These are phyloP conservation scores for Hypericum androsaemum DNA, from an alignment of 345 rosid genomes.

Conservation along the genomic window DNA sequence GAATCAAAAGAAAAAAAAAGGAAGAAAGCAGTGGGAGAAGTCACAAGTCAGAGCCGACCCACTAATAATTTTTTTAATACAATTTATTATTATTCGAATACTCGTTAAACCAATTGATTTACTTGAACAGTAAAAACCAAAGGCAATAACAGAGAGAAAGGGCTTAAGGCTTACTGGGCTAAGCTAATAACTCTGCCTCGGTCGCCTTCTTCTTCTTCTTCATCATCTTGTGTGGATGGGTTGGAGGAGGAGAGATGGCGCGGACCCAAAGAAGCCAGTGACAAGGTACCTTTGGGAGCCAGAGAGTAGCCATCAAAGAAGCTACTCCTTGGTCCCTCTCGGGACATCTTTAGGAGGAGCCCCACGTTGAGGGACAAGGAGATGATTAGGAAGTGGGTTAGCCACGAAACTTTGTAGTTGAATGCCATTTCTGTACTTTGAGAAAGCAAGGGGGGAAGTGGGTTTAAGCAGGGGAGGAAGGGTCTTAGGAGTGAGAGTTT, in stretches of 20 bases:
- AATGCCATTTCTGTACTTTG: too few relatives aligned
- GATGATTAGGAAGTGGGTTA: constrained; percentile 47
- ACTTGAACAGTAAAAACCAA: too few relatives aligned
- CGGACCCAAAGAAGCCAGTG: too few relatives aligned
- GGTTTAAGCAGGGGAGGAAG: too few relatives aligned
- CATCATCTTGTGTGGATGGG: not conserved
- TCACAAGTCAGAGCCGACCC: too few relatives aligned
- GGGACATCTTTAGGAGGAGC: constrained; percentile 38
- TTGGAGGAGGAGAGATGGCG: too few relatives aligned
- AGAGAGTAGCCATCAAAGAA: constrained; percentile 1
- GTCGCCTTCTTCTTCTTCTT: constrained; percentile 16
- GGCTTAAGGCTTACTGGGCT: constrained; percentile 60
- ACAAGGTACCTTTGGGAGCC: not conserved
- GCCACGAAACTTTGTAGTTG: not conserved
- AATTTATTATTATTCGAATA: not conserved
- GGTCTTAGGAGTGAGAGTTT: too few relatives aligned
- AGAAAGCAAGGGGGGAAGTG: too few relatives aligned
- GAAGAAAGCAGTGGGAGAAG: too few relatives aligned
- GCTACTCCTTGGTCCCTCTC: constrained; percentile 12
- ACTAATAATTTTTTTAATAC: not conserved
- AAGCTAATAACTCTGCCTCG: constrained; percentile 41
- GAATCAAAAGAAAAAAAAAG: too few relatives aligned
- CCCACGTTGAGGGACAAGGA: constrained; percentile 62
- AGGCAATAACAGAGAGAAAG: not conserved
- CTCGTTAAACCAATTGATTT: not conserved